Conservation (phyloP, 208 protist genomes). For the Vickermania ingenoplastis region DNA sequence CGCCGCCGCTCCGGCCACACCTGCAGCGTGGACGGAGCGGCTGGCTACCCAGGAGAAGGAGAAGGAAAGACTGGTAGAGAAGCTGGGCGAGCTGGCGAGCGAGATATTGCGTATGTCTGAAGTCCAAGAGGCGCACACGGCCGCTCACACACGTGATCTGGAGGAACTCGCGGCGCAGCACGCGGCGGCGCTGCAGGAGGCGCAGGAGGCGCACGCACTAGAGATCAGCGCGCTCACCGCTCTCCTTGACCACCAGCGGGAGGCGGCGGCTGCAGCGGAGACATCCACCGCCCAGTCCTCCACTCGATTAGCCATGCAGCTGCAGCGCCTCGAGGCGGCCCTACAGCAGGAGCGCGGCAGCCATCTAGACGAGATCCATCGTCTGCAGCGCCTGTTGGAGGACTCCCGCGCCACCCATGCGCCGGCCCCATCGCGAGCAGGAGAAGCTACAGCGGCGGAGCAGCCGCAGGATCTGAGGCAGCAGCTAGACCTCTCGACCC, state of each 20-base stretch:
- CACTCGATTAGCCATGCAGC: neutral
- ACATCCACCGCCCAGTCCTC: neutral
- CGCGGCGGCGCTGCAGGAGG: neutral
- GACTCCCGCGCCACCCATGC: neutral
- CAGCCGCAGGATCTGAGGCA: neutral
- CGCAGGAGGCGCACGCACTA: neutral
- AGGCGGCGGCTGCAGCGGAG: slow-evolving; percentile 4
- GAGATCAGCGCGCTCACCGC: neutral
- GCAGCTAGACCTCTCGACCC: neutral
- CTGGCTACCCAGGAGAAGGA: neutral
- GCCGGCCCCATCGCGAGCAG: neutral
- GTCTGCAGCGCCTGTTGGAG: slow-evolving; percentile 5
- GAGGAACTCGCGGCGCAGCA: neutral
- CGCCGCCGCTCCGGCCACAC: too few relatives aligned
- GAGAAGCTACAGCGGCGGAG: neutral
- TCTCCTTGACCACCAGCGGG: slow-evolving; percentile 4
- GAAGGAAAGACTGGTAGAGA: neutral
- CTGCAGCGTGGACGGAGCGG: neutral
- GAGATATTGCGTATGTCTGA: neutral
- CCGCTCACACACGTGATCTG: neutral
- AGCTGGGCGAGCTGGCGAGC: neutral
- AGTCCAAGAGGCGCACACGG: neutral
- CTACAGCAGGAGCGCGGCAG: slow-evolving; percentile 31
- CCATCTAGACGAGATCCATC: slow-evolving; percentile 21
- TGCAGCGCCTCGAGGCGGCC: slow-evolving; percentile 6